Conservation (phyloP, 352 stramenopile species). For the Sclerospora graminicola region DNA sequence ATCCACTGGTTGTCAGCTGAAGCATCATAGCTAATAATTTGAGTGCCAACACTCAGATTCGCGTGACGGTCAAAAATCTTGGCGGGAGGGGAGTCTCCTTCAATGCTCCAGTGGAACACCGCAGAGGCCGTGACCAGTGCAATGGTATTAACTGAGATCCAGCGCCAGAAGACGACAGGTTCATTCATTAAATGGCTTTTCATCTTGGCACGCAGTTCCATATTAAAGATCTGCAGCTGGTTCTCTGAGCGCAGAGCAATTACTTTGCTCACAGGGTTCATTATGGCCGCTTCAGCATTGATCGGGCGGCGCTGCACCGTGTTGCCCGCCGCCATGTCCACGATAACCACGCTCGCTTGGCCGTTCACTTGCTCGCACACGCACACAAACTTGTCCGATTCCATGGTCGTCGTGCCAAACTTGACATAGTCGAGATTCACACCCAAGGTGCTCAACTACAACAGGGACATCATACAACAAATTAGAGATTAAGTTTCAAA, state of each 20-base stretch:
- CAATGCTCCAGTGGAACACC: constrained; percentile 98
- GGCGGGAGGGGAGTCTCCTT: constrained; percentile 82
- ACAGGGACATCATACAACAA: constrained; percentile 5
- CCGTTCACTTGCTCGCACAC: constrained; percentile 89
- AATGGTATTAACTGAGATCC: constrained; percentile 95
- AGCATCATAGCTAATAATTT: constrained; percentile 99
- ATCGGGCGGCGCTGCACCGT: constrained; percentile 91
- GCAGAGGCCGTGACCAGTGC: constrained; percentile 93
- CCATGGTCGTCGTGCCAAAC: constrained; percentile 92
- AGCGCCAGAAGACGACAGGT: constrained; percentile 97
- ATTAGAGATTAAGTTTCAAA: constrained; percentile 1
- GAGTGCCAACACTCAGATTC: constrained; percentile 87
- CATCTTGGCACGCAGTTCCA: constrained; percentile 98
- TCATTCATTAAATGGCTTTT: constrained; percentile 92
- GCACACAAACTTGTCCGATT: constrained; percentile 96
- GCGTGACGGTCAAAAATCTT: constrained; percentile 98
- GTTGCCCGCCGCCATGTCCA: constrained; percentile 86
- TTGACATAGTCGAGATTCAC: constrained; percentile 89
- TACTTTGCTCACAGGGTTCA: constrained; percentile 96
- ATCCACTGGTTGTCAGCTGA: constrained; percentile 97
- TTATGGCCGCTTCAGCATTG: constrained; percentile 98
- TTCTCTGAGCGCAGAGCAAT: constrained; percentile 83
- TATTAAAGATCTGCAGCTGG: constrained; percentile 99
- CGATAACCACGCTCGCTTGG: constrained; percentile 85
- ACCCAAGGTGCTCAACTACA: constrained; percentile 76